Evolutionary conservation across 2,329 filamentous ascomycete genomes (phyloP).

Genomic region (Macroventuria anomochaeta): DNA sequence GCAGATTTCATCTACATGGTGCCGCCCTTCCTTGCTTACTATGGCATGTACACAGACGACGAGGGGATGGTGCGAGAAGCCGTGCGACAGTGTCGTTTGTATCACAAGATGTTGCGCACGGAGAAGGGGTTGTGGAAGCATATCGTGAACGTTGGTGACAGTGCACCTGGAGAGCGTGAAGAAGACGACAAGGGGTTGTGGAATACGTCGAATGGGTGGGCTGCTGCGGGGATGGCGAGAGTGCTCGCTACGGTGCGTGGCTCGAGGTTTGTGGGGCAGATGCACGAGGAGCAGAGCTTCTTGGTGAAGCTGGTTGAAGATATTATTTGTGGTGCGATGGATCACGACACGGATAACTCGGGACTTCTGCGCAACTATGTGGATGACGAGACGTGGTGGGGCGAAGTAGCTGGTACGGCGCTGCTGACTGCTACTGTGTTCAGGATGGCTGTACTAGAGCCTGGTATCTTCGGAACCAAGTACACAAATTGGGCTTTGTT

Average conservation of each 20-base stretch:
- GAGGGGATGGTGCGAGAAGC: slow-evolving; percentile 45
- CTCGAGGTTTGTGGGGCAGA: slow-evolving; percentile 27
- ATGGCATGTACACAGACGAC: slow-evolving; percentile 51
- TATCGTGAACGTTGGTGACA: slow-evolving; percentile 47
- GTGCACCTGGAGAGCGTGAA: not conserved
- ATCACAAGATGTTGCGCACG: slow-evolving; percentile 49
- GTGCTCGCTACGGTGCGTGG: slow-evolving; percentile 54
- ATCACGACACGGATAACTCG: slow-evolving; percentile 42
- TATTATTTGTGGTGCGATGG: slow-evolving; percentile 49
- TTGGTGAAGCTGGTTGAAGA: slow-evolving; percentile 45
- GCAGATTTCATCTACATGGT: slow-evolving; percentile 60
- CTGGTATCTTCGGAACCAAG: slow-evolving; percentile 42
- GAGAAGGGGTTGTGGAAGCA: slow-evolving; percentile 53
- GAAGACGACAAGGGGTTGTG: slow-evolving; percentile 50
- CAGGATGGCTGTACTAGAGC: slow-evolving; percentile 54
- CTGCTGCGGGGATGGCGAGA: slow-evolving; percentile 55
- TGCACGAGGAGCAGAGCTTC: slow-evolving; percentile 24
- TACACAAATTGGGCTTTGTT: slow-evolving; percentile 54
- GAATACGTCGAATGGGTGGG: slow-evolving; percentile 60
- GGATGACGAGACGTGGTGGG: slow-evolving; percentile 53
- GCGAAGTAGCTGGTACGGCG: slow-evolving; percentile 58
- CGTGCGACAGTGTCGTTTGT: slow-evolving; percentile 51
- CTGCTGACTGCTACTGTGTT: slow-evolving; percentile 55
- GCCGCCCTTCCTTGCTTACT: slow-evolving; percentile 58
- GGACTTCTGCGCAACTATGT: slow-evolving; percentile 58